Conservation (phyloP, 1,284 basidiomycete species). For the Calocybe gambosa region DNA sequence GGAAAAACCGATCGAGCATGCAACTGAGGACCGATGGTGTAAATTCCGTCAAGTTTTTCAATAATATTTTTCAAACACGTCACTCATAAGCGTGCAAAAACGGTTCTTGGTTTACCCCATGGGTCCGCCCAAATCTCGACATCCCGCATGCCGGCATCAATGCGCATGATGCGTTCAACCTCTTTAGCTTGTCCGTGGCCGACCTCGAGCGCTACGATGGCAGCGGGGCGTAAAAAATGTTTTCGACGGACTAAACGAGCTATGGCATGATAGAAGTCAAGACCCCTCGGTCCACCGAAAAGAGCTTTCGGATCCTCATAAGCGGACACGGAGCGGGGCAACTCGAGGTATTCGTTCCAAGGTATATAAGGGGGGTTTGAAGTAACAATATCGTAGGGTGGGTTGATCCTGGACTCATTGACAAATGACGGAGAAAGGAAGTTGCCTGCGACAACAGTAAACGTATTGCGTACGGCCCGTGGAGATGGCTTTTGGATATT, state of each 20-base stretch:
- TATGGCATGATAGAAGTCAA: conserved; percentile 76
- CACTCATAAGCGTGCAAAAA: conserved; percentile 38
- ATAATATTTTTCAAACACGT: too few relatives aligned
- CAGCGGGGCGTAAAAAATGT: conserved; percentile 42
- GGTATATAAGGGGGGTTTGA: conserved; percentile 95
- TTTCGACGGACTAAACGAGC: conserved; percentile 46
- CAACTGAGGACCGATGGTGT: too few relatives aligned
- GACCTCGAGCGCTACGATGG: conserved; percentile 73
- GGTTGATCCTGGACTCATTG: conserved; percentile 26
- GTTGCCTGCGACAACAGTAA: conserved; percentile 38
- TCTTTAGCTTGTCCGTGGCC: conserved; percentile 65
- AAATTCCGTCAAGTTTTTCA: too few relatives aligned
- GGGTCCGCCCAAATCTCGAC: conserved; percentile 74
- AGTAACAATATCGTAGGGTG: conserved; percentile 73
- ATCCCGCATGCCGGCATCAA: conserved; percentile 33
- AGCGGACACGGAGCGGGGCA: conserved; percentile 63
- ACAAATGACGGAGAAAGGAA: conserved; percentile 43
- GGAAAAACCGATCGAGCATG: too few relatives aligned
- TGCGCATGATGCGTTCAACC: conserved; percentile 54
- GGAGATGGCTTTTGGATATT: conserved; percentile 28
- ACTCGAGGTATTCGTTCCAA: conserved; percentile 50
- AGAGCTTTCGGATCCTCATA: conserved; percentile 81
- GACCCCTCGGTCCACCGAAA: conserved; percentile 69
- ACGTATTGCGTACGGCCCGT: conserved; percentile 29
- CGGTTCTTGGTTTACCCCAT: conserved; percentile 64